A percentile compares a stretch with the other conserved stretches of the same genome.
Evolutionary conservation across 1,139 yeast genomes (phyloP).

Genomic region (Yamadazyma dendronema): DNA sequence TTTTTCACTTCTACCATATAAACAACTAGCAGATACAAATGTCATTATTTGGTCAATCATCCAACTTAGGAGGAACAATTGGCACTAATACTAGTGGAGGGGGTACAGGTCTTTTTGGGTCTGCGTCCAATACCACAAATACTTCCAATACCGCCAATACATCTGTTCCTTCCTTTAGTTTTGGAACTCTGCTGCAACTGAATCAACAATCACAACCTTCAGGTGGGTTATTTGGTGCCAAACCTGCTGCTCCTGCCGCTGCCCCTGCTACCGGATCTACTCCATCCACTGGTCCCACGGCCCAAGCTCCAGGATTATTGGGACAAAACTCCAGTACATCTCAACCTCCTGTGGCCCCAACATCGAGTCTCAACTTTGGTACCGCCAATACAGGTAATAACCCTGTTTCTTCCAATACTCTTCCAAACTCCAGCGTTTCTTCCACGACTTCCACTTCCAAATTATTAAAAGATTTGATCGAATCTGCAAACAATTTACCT

Average conservation of each 20-base stretch:
- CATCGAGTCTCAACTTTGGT: slow-evolving; percentile 1
- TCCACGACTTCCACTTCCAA: slow-evolving; percentile 11
- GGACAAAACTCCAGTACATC: too few species aligned
- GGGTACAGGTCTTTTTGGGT: slow-evolving; percentile 9
- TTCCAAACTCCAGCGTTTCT: slow-evolving; percentile 5
- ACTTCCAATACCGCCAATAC: background rate
- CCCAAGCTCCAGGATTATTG: background rate
- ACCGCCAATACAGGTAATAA: background rate
- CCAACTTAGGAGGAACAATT: slow-evolving; percentile 6
- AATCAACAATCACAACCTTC: slow-evolving; percentile 4
- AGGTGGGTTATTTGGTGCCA: slow-evolving; percentile 1
- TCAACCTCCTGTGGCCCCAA: slow-evolving; percentile 3
- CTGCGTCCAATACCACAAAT: slow-evolving; percentile 4
- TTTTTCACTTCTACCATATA: slow-evolving; percentile 3
- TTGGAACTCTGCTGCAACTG: slow-evolving; percentile 9
- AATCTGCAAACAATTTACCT: slow-evolving; percentile 70
- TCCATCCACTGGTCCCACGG: background rate
- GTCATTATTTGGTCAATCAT: slow-evolving; percentile 19
- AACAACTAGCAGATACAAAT: slow-evolving; percentile 7
- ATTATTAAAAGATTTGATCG: slow-evolving; percentile 59
- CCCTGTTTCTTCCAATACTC: slow-evolving; percentile 2
- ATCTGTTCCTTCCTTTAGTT: slow-evolving; percentile 11
- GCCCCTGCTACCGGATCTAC: background rate
- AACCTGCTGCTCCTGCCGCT: slow-evolving; percentile 1
- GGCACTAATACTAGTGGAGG: slow-evolving; percentile 4